Base-by-base conservation (phyloP, 2,329 filamentous ascomycete species). In the Diaporthe australafricana region DNA sequence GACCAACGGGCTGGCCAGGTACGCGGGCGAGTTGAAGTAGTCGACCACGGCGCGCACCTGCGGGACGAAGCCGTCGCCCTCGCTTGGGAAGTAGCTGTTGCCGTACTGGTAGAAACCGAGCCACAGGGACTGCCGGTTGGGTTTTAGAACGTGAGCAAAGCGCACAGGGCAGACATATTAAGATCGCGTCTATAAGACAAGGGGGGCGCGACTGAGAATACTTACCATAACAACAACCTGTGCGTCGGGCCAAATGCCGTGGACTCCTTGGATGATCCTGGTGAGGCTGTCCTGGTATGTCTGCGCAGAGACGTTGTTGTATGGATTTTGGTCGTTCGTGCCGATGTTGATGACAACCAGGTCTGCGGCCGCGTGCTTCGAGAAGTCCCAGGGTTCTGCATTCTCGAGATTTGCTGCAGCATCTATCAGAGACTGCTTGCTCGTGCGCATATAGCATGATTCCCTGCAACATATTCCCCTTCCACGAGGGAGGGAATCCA, bases 21-120 rank as follows among this genome's bases (percentile, higher is more conserved):
- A 86, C 20, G 78, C 75, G 3, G 79, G 76, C n/a, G 82, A 83
- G 77, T 86, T 87, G 82, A 88, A 90, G 75, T 87, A 85, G 57
- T 87, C 77, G 70, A 87, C 85, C 30, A 90, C 85, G 9, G 83
- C 76, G 72, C 84, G 81, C 20, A 89, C 86, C 74, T 90, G 86
- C 38, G 85, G 80, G 68, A 84, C 80, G 75, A 86, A 89, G 22
- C 84, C 84, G 9, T 74, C 27, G 1, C 75, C 71, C 6, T 82
- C 80, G 27, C 78, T 79, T 76, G 88, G 85, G 9, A 78, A 75
- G 76, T 86, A 90, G 8, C 82, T 84, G 75, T 87, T 88, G 11
- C 87, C 88, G 56, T 81, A 76, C 38, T 84, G 80, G 69, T 80
- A 80, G 79, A 89, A 91, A n/a, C 84, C 83, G 48, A 87, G 83